Evolutionary conservation across 352 stramenopile species (phyloP), one percentile per base, ranked within the genome.

Genomic region (Phytophthora multivora): DNA sequence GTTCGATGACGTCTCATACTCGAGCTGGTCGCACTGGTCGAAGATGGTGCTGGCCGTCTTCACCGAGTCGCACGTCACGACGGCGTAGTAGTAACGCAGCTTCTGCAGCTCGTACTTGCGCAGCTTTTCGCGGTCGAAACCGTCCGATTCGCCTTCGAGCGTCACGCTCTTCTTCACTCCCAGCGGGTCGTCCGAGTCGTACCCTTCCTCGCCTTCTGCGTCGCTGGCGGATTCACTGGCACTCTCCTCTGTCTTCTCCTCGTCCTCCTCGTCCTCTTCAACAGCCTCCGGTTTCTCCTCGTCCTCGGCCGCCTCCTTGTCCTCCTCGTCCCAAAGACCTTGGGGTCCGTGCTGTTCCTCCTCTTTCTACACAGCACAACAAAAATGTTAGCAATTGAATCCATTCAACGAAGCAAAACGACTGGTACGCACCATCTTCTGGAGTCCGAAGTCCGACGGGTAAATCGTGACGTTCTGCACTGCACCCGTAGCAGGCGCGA

Each of bases 61-160:
- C 28, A 94, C 76, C 21, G 80, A 94, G 51, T 97, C 83, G 79
- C 97, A 99, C 40, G 94, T 96, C 11, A 97, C 94, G 16, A 99
- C 80, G 4, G 97, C 97, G 82, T 99, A 99, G 68, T 98, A 99
- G 75, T 99, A 99, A 61, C 96, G 93, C 31, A 99, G 80, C 73
- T 98, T 99, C 52, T 98, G 92, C 41, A 98, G 81, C 70, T 99
- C 97, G 74, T 99, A 99, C 31, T 89, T 88, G 51, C 97, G 89
- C 33, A 99, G 75, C 62, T 97, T 97, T 75, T 99, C 96, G 25
- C 78, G 74, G 75, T 99, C 93, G 63, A 98, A 98, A 18, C 90
- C 78, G 31, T 91, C 78, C 3, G 59, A 62, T 16, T 83, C 75
- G 42, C 75, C 71, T 50, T 77, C 79, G 9, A 78, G 63, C 1